Base-by-base conservation (phyloP, 345 rosid species). In the Schrenkiella parvula region DNA sequence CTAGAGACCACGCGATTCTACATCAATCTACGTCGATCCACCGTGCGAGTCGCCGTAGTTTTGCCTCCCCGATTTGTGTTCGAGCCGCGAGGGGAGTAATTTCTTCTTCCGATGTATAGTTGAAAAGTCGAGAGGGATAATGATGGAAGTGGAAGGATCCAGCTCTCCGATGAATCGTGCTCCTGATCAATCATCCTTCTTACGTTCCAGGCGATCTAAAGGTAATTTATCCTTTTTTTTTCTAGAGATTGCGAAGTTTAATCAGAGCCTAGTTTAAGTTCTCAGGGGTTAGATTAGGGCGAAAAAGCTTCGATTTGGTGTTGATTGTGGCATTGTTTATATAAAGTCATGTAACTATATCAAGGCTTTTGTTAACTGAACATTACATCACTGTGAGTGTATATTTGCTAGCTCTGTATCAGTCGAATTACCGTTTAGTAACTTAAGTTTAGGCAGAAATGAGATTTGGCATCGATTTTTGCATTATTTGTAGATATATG, bases 101-200 rank as follows among this genome's bases (percentile, higher is more conserved):
- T 17, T 47, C 18, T 1, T 32, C 15, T 10, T 51, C 54, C 56
- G 41, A 60, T 68, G 76, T 56, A 38, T 46, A 9, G 58, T 8
- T 65, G 72, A 44, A 4, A 70, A 64, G 54, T 57, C 19, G 55
- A 17, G 65, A 59, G 72, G 14, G 65, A 73, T 50, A 67, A 42
- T 69, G 78, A 82, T 82, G 85, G 85, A 84, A 19, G 78, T 73
- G 63, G 86, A 79, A 19, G 80, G 78, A 57, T 79, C 62, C 17
- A 75, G 57, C 68, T 39, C 71, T 23, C 50, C 79, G 5, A 38
- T 72, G 62, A 76, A 62, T 78, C 70, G 69, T 18, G 46, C n/a
- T 32, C 55, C 38, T 31, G 74, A 37, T 54, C 80, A 60, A 28
- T 38, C 81, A 0, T 68, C 78, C 42, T 79, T 65, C 9, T 52